Base-by-base conservation (phyloP, 139 green algal species). In the Volvox africanus region DNA sequence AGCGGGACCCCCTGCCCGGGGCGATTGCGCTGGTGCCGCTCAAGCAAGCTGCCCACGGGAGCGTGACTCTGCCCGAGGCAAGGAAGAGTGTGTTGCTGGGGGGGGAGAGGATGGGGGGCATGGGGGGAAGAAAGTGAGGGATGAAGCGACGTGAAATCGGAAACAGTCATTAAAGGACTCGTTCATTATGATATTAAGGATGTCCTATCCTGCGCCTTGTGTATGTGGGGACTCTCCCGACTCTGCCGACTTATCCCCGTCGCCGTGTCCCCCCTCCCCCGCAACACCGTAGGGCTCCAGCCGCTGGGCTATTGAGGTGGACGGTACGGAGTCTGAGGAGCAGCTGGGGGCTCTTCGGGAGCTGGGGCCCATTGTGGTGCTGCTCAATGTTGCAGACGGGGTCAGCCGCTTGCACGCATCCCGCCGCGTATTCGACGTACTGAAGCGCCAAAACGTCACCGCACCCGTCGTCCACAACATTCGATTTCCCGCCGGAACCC, bases 391-490 rank as follows among this genome's bases (percentile, higher is more conserved):
- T 12, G 88, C 90, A 18, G 89, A 93, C 18, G 95, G 94, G 62
- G 91, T 97, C 17, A 96, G 86, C 61, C 94, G 97, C 68, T 91
- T 99, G 50, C 98, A 99, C 91, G 94, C 96, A 17, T 97, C 94
- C 1, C 83, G 97, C 65, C 96, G 97, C 37, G 92, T 99, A 35
- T 99, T 99, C 92, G 97, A 99, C 86, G 80, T 93, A 33, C 81
- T 99, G 62, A 93, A 96, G 88, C 61, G 79, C 62, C 81, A 96
- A 22, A 86, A 89, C 3, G 91, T 97, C 80, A 95, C 94, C 61
- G 87, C 97, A 0, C 95, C 98, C 12, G 95, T 99, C 33, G 96
- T 99, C 88, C 98, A 99, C 94, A 96, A 99, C 94, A 95, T 96
- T 69, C 61, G 79, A 37, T 97, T 96, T 90, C 61, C 91, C 44